phyloP scores from a whole-genome alignment of 2,329 filamentous ascomycete genomes.

The Pyrenochaeta sp. region DNA sequence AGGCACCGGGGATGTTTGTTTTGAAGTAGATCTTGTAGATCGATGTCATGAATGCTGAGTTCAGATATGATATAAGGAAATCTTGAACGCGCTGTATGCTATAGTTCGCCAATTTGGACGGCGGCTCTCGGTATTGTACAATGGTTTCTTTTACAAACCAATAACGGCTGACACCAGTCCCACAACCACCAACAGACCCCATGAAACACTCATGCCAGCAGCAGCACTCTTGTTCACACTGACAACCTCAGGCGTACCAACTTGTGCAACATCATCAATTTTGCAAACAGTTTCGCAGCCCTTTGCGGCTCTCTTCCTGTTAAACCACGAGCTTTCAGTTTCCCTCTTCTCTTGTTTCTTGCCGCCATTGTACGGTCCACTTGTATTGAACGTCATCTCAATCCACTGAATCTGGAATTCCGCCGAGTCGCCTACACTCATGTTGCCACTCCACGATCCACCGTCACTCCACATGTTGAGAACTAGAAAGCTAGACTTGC shows the following conservation, averaged over 20 bases:
- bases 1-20: no score
- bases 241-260: slow-evolving; percentile 47
- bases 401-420: slow-evolving; percentile 70
- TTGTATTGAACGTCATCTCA: slow-evolving; percentile 64
- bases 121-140: neutral
- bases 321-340: slow-evolving; percentile 13
- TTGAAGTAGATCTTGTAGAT: no score
- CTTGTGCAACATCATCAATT: slow-evolving; percentile 46
- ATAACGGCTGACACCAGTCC: slow-evolving; percentile 28
- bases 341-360: slow-evolving; percentile 28
- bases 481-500: slow-evolving; percentile 61
- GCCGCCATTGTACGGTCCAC: slow-evolving; percentile 41
- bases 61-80: neutral
- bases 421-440: slow-evolving; percentile 61
- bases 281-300: slow-evolving; percentile 48
- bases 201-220: slow-evolving; percentile 32
- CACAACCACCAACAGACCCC: slow-evolving; percentile 33
- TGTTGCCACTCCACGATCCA: slow-evolving; percentile 67
- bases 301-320: slow-evolving; percentile 24
- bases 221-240: slow-evolving; percentile 19
- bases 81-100: no score
- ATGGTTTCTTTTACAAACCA: slow-evolving; percentile 18
- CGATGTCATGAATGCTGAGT: no score
- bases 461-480: slow-evolving; percentile 71
- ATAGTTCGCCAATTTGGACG: no score